Conservation (phyloP, 1,284 basidiomycete species). For the Abortiporus biennis region DNA sequence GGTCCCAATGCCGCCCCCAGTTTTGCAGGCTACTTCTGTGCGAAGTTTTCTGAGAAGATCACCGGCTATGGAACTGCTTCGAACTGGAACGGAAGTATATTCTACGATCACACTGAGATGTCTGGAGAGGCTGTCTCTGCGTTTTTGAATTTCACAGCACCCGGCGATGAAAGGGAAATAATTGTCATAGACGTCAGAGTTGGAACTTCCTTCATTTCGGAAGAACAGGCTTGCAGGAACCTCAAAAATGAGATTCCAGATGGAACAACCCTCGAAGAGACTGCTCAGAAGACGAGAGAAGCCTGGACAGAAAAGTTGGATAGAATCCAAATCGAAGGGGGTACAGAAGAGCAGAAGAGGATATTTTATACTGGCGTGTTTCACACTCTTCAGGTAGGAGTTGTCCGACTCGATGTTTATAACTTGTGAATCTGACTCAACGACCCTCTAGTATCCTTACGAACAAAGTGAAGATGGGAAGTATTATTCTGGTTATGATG, state of each 20-base stretch:
- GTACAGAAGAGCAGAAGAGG: conserved; percentile 42
- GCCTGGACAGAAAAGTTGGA: conserved; percentile 74
- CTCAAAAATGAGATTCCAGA: conserved; percentile 61
- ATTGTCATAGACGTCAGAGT: conserved; percentile 54
- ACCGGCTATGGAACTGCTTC: conserved; percentile 37
- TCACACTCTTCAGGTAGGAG: conserved; percentile 57
- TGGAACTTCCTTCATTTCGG: conserved; percentile 75
- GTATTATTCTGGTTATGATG: conserved; percentile 79
- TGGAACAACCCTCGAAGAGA: conserved; percentile 52
- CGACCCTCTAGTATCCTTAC: conserved; percentile 62
- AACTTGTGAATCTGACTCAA: too few relatives aligned
- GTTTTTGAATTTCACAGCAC: conserved; percentile 46
- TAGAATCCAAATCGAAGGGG: conserved; percentile 53
- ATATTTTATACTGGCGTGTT: conserved; percentile 67
- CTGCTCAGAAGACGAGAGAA: conserved; percentile 48
- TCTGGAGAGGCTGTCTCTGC: conserved; percentile 45
- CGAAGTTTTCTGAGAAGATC: conserved; percentile 56
- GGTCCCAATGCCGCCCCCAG: conserved; percentile 47
- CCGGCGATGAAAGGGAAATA: conserved; percentile 17
- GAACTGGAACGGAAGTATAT: conserved; percentile 30
- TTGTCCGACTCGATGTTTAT: too few relatives aligned
- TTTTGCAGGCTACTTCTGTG: conserved; percentile 73
- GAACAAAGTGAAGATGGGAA: conserved; percentile 64
- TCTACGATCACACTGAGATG: conserved; percentile 21
- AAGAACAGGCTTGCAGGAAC: conserved; percentile 66